Evolutionary conservation across 139 green algal species (phyloP).

Genomic region (Ulvella scutata): DNA sequence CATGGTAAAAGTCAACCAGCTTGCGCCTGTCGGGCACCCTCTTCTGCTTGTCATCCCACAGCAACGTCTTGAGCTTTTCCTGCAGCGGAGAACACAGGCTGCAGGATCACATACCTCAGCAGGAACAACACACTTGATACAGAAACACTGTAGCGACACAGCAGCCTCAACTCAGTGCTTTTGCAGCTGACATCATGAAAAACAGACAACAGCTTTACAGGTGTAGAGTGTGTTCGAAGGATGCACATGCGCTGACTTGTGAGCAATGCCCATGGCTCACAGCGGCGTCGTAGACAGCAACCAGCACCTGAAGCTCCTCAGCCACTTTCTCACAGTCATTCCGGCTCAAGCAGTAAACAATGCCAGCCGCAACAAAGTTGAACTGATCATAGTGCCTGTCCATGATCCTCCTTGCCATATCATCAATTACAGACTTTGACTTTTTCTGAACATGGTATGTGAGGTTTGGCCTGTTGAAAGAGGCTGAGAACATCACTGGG

Average conservation of each 20-base stretch:
- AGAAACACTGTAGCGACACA: no score
- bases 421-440: slow-evolving; percentile 30
- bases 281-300: background rate
- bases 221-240: no score
- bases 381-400: slow-evolving; percentile 8
- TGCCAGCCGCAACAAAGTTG: slow-evolving; percentile 52
- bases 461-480: slow-evolving; percentile 90
- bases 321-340: slow-evolving; percentile 67
- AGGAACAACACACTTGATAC: no score
- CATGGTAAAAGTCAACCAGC: slow-evolving; percentile 59
- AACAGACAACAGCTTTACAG: no score
- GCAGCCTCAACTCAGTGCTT: no score
- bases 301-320: slow-evolving; percentile 29
- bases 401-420: slow-evolving; percentile 34
- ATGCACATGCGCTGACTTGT: background rate
- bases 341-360: slow-evolving; percentile 84
- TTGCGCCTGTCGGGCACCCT: slow-evolving; percentile 5
- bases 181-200: no score
- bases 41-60: background rate
- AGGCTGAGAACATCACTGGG: slow-evolving; percentile 66
- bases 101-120: no score
- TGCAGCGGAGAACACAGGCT: no score
- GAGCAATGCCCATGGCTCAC: background rate
- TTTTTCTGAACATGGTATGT: slow-evolving; percentile 70
- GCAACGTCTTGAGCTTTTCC: background rate